Base-by-base conservation (phyloP, 2,329 filamentous ascomycete species). In the Penicillium brasilianum region DNA sequence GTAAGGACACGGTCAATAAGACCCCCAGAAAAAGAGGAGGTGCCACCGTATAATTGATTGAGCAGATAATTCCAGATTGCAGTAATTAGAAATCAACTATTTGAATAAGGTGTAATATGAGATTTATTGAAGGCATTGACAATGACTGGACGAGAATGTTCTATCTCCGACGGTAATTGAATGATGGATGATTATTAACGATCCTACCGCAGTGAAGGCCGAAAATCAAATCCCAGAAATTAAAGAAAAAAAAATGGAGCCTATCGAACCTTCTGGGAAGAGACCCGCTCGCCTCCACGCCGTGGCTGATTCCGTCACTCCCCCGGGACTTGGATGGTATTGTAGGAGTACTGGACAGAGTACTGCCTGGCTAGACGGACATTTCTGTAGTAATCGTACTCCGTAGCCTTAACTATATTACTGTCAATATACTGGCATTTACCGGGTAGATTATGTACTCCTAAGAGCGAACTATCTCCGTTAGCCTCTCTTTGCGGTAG, bases 261-360 rank as follows among this genome's bases (percentile, higher is more conserved):
- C 58, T 58, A 60, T 66, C 65, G 64, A 65, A 68, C 62, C 52
- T 66, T 67, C 62, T 64, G 59, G 53, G 37, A 36, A 28, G 37
- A 60, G 64, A 65, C 64, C 66, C 65, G 61, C 64, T 60, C 61
- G 59, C 59, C 60, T 67, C 65, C 65, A 65, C 57, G 54, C 51
- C 36, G 36, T 50, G 54, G 55, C 58, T 66, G 60, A 66, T 67
- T 67, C 65, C 65, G 67, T 69, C 67, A 69, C 67, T 41, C 34
- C 50, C 36, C 37, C 37, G 18, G 37, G 37, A 18, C 37, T 41
- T 41, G 16, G n/a, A n/a, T 16, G 16, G 16, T n/a, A 41, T 18
- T 41, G 16, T 18, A n/a, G 39, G 18, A 43, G 39, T 43, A 43
- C 39, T 43, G 39, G n/a, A 43, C 18, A n/a, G 39, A 41, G 39